A percentile compares a stretch with the other conserved stretches of the same genome.
phyloP scores from a whole-genome alignment of 148 eudicot species.

The Polygonum maritimum region DNA sequence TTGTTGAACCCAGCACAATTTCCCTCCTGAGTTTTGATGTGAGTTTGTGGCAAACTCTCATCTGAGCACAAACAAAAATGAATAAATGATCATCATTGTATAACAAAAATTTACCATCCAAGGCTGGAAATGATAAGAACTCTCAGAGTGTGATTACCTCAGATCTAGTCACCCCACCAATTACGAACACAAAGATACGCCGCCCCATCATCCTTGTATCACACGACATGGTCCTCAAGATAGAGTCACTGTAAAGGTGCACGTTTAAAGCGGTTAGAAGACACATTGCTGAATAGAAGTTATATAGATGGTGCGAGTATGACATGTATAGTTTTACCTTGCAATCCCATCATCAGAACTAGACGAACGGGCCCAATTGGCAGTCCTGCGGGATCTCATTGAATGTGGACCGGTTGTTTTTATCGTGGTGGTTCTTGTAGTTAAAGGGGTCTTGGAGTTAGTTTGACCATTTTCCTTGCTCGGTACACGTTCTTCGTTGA shows the following conservation, averaged over 20 bases:
- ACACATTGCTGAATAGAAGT: neutral
- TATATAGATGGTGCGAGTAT: neutral
- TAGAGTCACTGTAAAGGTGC: constrained; percentile 51
- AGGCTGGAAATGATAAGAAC: neutral
- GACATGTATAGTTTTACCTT: constrained; percentile 30
- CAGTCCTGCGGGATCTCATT: constrained; percentile 87
- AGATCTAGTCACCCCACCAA: constrained; percentile 95
- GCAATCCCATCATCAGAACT: constrained; percentile 77
- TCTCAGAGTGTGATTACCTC: constrained; percentile 41
- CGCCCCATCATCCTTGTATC: constrained; percentile 84
- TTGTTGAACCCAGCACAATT: constrained; percentile 77
- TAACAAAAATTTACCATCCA: neutral
- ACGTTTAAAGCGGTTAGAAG: neutral
- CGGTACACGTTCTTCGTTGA: constrained; percentile 45
- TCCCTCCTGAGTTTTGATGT: constrained; percentile 84
- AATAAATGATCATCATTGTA: constrained; percentile 3
- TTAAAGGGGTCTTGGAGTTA: constrained; percentile 14
- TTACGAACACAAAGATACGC: constrained; percentile 74
- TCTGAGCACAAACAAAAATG: constrained; percentile 39
- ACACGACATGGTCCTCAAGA: constrained; percentile 37
- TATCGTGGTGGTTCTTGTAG: constrained; percentile 22
- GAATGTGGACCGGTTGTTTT: constrained; percentile 49
- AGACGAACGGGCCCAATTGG: constrained; percentile 75
- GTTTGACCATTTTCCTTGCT: constrained; percentile 20
- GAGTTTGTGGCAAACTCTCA: constrained; percentile 92